A percentile compares a stretch with the other conserved stretches of the same genome.
Conservation (phyloP, 2,329 filamentous ascomycete genomes). For the Alternaria angustiovoidea region DNA sequence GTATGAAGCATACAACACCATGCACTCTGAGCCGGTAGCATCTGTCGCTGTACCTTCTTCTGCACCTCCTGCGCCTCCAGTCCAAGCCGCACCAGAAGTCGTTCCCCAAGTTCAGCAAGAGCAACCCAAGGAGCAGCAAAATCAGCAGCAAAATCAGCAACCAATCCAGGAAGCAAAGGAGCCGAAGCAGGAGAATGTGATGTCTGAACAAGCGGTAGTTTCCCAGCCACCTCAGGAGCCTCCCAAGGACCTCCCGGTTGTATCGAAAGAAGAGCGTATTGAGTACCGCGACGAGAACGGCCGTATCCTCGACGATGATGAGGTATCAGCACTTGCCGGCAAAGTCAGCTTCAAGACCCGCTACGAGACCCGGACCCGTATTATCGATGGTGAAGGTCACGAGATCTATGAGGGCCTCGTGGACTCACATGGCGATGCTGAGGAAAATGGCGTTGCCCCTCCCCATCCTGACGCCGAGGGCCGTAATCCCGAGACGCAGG, state of each 20-base stretch:
- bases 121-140: slow-evolving; percentile 14
- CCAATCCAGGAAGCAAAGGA: slow-evolving; percentile 16
- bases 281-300: slow-evolving; percentile 96
- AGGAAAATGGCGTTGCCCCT: slow-evolving; percentile 54
- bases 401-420: slow-evolving; percentile 67
- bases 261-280: slow-evolving; percentile 77
- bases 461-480: slow-evolving; percentile 66
- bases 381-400: slow-evolving; percentile 82
- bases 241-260: slow-evolving; percentile 44
- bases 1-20: slow-evolving; percentile 44
- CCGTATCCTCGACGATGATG: slow-evolving; percentile 82
- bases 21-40: slow-evolving; percentile 24
- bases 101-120: slow-evolving; percentile 19
- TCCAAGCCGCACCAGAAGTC: slow-evolving; percentile 17
- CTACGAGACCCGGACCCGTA: slow-evolving; percentile 90
- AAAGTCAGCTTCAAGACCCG: slow-evolving; percentile 95
- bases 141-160: slow-evolving; percentile 12
- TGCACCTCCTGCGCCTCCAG: slow-evolving; percentile 31
- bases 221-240: slow-evolving; percentile 38
- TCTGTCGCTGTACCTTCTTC: slow-evolving; percentile 39
- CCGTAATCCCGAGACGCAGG: slow-evolving; percentile 63
- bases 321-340: slow-evolving; percentile 84
- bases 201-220: slow-evolving; percentile 41
- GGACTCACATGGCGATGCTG: slow-evolving; percentile 43
- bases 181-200: slow-evolving; percentile 29